A percentile compares a stretch with the other conserved stretches of the same genome.
Evolutionary conservation across 768 basidiomycete species (phyloP).

Genomic region (Tulasnella sp.): DNA sequence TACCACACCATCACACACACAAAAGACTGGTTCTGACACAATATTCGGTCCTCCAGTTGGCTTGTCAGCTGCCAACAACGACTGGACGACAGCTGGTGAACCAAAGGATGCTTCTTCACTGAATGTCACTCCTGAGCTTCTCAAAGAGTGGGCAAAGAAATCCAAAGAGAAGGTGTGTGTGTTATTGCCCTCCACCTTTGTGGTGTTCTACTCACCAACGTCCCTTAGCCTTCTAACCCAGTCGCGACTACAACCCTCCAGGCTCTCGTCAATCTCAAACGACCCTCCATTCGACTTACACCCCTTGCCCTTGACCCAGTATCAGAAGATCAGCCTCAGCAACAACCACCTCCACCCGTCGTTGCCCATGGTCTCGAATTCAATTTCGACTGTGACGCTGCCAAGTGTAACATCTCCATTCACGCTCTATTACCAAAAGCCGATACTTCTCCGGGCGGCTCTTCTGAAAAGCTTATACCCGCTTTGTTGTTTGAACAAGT

Average conservation of each 20-base stretch:
- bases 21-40: too few species aligned
- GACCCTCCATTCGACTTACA: conserved; percentile 69
- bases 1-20: too few species aligned
- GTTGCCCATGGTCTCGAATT: conserved; percentile 59
- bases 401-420: conserved; percentile 69
- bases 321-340: conserved; percentile 22
- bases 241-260: conserved; percentile 80
- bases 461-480: conserved; percentile 40
- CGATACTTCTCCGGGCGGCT: conserved; percentile 16
- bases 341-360: conserved; percentile 30
- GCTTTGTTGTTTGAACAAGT: conserved; percentile 33
- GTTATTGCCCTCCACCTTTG: background rate
- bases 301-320: conserved; percentile 35
- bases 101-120: conserved; percentile 38
- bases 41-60: conserved; percentile 90
- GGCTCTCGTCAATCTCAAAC: conserved; percentile 86
- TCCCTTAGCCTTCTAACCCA: conserved; percentile 1
- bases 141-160: conserved; percentile 74
- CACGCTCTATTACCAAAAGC: conserved; percentile 53
- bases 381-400: conserved; percentile 82
- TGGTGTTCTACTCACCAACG: background rate
- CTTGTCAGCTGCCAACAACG: conserved; percentile 39
- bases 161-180: conserved; percentile 53
- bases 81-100: conserved; percentile 42
- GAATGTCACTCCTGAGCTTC: conserved; percentile 59